phyloP scores from a whole-genome alignment of 1,139 yeast genomes.

The Yamadazyma epiphylla region DNA sequence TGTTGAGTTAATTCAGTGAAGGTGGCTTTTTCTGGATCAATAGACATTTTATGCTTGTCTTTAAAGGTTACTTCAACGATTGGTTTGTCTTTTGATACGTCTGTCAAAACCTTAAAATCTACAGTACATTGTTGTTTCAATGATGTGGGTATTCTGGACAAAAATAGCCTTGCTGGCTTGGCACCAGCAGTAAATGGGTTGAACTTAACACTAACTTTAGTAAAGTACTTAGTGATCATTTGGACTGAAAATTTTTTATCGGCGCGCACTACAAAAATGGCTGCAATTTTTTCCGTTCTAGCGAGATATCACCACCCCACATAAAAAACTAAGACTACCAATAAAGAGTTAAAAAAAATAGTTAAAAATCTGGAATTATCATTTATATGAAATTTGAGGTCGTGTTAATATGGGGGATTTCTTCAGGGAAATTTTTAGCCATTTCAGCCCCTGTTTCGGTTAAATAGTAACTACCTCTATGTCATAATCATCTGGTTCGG shows the following conservation, averaged over 20 bases:
- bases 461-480: too few relatives aligned
- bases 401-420: too few relatives aligned
- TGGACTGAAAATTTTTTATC: slow-evolving; percentile 1
- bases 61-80: slow-evolving; percentile 71
- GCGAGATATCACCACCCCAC: too few relatives aligned
- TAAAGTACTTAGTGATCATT: slow-evolving; percentile 85
- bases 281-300: too few relatives aligned
- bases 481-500: too few relatives aligned
- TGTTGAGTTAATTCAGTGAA: slow-evolving; percentile 53
- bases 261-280: neutral
- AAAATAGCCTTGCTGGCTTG: slow-evolving; percentile 74
- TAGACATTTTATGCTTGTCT: slow-evolving; percentile 69
- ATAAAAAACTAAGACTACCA: too few relatives aligned
- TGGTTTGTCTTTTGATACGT: slow-evolving; percentile 47
- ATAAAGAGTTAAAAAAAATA: too few relatives aligned
- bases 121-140: slow-evolving; percentile 49
- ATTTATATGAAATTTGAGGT: too few relatives aligned
- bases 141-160: slow-evolving; percentile 75
- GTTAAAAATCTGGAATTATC: too few relatives aligned
- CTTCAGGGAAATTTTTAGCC: too few relatives aligned
- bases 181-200: slow-evolving; percentile 77
- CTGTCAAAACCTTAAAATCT: slow-evolving; percentile 52
- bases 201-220: slow-evolving; percentile 72
- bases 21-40: slow-evolving; percentile 57
- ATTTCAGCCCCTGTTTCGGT: too few relatives aligned